These are phyloP conservation scores for Hypericum perforatum DNA, from an alignment of 345 rosid genomes.

Conservation along the genomic window DNA sequence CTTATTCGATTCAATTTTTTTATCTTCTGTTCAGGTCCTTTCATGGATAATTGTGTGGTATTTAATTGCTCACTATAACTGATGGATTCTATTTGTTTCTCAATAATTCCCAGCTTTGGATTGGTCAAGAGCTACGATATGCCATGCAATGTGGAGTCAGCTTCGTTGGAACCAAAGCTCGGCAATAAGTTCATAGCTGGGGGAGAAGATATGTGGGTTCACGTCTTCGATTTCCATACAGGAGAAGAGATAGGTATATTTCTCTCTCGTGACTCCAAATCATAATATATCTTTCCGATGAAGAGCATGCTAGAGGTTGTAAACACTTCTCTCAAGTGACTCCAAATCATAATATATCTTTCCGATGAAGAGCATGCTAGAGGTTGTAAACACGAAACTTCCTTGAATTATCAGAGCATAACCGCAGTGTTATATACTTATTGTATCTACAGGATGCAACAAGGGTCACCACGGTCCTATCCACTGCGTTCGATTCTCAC, in stretches of 20 bases:
- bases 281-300: too few relatives aligned
- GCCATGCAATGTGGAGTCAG: constrained; percentile 80
- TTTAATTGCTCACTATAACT: neutral
- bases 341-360: too few relatives aligned
- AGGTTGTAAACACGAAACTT: too few relatives aligned
- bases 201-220: constrained; percentile 93
- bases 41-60: neutral
- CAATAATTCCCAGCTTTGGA: constrained; percentile 47
- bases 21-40: constrained; percentile 1
- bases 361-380: too few relatives aligned
- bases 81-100: constrained; percentile 9
- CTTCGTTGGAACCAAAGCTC: constrained; percentile 65
- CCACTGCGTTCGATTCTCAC: constrained; percentile 85
- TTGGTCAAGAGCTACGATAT: constrained; percentile 78
- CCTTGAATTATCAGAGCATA: too few relatives aligned
- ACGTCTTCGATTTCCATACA: constrained; percentile 61
- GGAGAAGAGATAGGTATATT: constrained; percentile 64
- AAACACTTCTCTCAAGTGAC: neutral
- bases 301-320: too few relatives aligned
- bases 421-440: neutral
- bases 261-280: neutral
- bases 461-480: constrained; percentile 99
- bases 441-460: constrained; percentile 58
- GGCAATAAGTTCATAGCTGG: constrained; percentile 84
- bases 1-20: neutral